phyloP scores from a whole-genome alignment of 257 asterid genomes.

The Solanum virginianum region DNA sequence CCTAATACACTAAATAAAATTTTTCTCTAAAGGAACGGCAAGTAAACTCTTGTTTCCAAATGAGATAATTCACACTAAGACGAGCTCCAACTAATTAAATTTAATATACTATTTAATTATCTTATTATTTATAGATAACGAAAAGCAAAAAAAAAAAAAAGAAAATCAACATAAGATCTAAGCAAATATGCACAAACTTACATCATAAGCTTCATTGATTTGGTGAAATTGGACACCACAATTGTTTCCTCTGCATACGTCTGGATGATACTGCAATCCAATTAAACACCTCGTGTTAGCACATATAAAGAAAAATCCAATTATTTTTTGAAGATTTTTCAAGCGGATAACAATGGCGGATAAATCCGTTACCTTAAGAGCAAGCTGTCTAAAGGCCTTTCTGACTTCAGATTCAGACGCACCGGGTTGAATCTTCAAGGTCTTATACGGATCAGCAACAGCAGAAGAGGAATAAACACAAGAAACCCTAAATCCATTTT shows the following conservation, averaged over 20 bases:
- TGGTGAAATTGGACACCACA: conserved; percentile 47
- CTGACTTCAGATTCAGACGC: conserved; percentile 90
- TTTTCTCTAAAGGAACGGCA: too few relatives aligned
- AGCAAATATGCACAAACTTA: conserved; percentile 11
- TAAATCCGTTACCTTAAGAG: conserved; percentile 44
- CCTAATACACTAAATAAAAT: neutral
- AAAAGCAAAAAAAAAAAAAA: neutral
- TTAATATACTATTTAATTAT: neutral
- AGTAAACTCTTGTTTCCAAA: too few relatives aligned
- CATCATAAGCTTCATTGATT: conserved; percentile 77
- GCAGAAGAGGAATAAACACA: conserved; percentile 36
- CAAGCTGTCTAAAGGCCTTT: conserved; percentile 81
- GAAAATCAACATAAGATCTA: neutral
- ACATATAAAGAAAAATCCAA: neutral
- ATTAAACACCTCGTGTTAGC: neutral
- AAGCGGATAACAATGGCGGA: neutral
- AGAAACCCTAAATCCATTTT: conserved; percentile 29
- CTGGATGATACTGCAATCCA: conserved; percentile 82
- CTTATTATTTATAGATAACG: neutral
- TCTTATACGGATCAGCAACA: conserved; percentile 55
- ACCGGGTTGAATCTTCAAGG: conserved; percentile 52
- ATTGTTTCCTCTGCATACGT: conserved; percentile 72
- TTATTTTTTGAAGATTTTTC: too few relatives aligned
- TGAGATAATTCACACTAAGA: too few relatives aligned
- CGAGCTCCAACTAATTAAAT: neutral